Evolutionary conservation across 2,329 filamentous ascomycete genomes (phyloP), one percentile per base, ranked within the genome.

Genomic region (Talaromyces pinophilus): DNA sequence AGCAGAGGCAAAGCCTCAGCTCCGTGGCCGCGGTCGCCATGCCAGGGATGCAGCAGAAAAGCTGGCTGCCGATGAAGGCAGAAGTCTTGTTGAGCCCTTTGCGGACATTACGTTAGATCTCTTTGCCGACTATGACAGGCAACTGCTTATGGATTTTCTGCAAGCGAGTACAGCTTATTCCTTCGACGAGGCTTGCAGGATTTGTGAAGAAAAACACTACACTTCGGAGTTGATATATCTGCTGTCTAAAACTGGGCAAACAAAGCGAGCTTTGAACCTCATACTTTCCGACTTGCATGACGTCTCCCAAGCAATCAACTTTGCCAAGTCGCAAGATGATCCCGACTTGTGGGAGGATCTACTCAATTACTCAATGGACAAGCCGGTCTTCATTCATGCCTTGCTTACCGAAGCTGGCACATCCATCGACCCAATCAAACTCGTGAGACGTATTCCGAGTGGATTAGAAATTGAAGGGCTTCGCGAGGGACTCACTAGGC

Each of bases 361-460:
- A 7, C 86, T 99, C 5, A 88, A 94, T 71, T 98, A 98, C 78
- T 94, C 91, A 68, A 98, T 99, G 95, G 93, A 97, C 80, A 97
- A 97, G 75, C 95, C 95, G 0, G 88, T 88, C 48, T 99, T 99
- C 80, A 98, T 99, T 71, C 90, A 92, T 13, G 93, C 92, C 0
- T 82, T 99, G 3, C 86, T 99, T 0, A 92, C 97, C 73, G 92
- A 98, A 80, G 94, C 97, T 1, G 95, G 95, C 42, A 98, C 93
- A 0, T 88, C 92, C 1, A 95, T 99, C 73, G 90, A 98, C 73
- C 95, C 95, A 0, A 94, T 98, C 69, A 91, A 90, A 17, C 86
- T 99, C 3, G 92, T 99, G 5, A 86, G 91, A 15, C 88, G 93
- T 5, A 99, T 99, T 33, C 95, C 95, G 0, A 92, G 96, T 74